Evolutionary conservation across 176 grass and related monocot species (phyloP).

Genomic region (Zea luxurians): DNA sequence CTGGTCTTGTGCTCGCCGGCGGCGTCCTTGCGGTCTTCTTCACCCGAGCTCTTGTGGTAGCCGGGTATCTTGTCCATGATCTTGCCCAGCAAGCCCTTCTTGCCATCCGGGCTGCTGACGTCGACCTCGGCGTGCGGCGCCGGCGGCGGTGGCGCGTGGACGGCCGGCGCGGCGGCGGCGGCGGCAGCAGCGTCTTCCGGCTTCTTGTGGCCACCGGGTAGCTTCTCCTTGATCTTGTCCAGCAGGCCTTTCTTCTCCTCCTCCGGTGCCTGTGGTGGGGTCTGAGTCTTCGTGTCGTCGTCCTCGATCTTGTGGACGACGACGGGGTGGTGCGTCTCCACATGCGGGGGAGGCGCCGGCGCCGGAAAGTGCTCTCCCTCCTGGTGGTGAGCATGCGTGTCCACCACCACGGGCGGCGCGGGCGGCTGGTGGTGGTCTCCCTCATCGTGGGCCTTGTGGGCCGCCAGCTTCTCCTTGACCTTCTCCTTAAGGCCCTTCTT

Average conservation of each 20-base stretch:
- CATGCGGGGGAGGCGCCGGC: not conserved
- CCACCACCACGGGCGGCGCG: not conserved
- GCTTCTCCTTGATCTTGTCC: constrained; percentile 99
- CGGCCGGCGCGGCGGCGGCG: not conserved
- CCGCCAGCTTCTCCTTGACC: constrained; percentile 73
- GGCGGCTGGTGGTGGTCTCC: not conserved
- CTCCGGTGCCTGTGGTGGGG: constrained; percentile 25
- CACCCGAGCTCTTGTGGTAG: constrained; percentile 56
- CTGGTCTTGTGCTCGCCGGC: constrained; percentile 48
- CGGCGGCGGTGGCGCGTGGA: not conserved
- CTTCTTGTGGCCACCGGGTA: constrained; percentile 74
- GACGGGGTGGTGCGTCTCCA: constrained; percentile 1
- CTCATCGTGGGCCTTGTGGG: constrained; percentile 33
- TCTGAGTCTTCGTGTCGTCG: constrained; percentile 21
- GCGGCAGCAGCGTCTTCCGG: constrained; percentile 43
- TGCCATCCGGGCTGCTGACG: constrained; percentile 49
- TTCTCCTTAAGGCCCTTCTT: constrained; percentile 98
- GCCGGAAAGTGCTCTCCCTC: not conserved
- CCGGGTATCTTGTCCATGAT: constrained; percentile 94
- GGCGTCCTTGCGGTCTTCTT: constrained; percentile 50
- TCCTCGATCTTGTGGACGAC: constrained; percentile 65
- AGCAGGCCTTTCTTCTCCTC: constrained; percentile 89
- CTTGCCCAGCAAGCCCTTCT: constrained; percentile 89
- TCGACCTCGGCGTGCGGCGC: constrained; percentile 32
- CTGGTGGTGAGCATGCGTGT: not conserved